Percentiles rank a stretch among this genome's conserved stretches.
These are phyloP conservation scores for Starmerella etchellsii DNA, from an alignment of 805 yeast genomes.

Conservation along the genomic window DNA sequence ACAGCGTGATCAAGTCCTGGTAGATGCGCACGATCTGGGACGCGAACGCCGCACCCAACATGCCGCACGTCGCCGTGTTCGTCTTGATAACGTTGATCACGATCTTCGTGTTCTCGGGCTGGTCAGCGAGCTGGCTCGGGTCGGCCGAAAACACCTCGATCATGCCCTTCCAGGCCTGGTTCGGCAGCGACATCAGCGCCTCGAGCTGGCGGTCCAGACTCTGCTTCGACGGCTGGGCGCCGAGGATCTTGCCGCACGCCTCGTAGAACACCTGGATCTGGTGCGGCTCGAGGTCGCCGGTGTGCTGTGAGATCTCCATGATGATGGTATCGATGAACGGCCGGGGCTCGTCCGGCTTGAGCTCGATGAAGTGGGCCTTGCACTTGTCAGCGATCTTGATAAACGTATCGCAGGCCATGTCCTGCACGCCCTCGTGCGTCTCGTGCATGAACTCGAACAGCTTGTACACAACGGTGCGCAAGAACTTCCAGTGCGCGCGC, in stretches of 20 bases:
- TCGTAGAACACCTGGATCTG: slow-evolving; percentile 96
- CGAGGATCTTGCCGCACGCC: slow-evolving; percentile 88
- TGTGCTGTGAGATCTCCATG: slow-evolving; percentile 65
- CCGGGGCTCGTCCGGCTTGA: slow-evolving; percentile 70
- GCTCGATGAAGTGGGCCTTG: slow-evolving; percentile 84
- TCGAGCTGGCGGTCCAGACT: slow-evolving; percentile 55
- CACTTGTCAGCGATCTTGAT: slow-evolving; percentile 92
- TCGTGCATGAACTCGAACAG: slow-evolving; percentile 98
- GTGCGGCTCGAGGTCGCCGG: slow-evolving; percentile 89
- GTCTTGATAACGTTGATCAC: slow-evolving; percentile 91
- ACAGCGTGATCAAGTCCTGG: slow-evolving; percentile 77
- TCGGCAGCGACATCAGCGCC: slow-evolving; percentile 75
- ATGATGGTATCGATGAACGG: slow-evolving; percentile 90
- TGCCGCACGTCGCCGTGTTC: slow-evolving; percentile 87
- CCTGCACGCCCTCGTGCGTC: slow-evolving; percentile 99
- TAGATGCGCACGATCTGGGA: slow-evolving; percentile 79
- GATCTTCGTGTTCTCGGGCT: slow-evolving; percentile 75
- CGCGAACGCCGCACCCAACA: slow-evolving; percentile 83
- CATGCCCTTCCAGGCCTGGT: slow-evolving; percentile 86
- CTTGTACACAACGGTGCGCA: slow-evolving; percentile 90
- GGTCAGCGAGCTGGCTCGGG: slow-evolving; percentile 55
- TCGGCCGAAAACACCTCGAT: slow-evolving; percentile 74
- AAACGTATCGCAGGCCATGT: slow-evolving; percentile 99
- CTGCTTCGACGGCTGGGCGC: slow-evolving; percentile 65
- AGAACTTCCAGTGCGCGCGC: slow-evolving; percentile 95